Evolutionary conservation across 2,329 filamentous ascomycete genomes (phyloP), one percentile per base, ranked within the genome.

Genomic region (Trichophyton verrucosum): DNA sequence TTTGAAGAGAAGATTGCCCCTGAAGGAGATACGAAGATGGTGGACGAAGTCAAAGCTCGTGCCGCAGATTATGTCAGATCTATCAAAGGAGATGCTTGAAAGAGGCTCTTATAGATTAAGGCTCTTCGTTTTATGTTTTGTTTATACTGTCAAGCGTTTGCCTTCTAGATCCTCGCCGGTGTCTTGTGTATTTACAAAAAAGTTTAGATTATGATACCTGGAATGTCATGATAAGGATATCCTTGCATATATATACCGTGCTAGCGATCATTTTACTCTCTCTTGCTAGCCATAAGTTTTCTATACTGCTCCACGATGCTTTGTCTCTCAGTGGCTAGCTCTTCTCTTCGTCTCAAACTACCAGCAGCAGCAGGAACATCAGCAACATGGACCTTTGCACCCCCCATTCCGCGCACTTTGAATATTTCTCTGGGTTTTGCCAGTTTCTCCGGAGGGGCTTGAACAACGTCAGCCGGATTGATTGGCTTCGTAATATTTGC

Each of bases 231-330:
- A 57, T 40, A 57, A 13, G 55, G 38, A 38, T 40, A 56, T 56
- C 24, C 27, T 36, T 49, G 51, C 2, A 57, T 13, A 17, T 42
- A 13, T 11, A 42, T 24, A 20, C 11, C 3, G 17, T 8, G 3
- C 15, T 56, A 4, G 30, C 55, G 1, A 40, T 46, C 27, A 38
- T 55, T 61, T 63, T 55, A 60, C 30, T 67, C 66, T 61, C 79
- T 75, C 68, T 74, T 81, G 63, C 77, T 77, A 42, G 79, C 79
- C 84, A 90, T 89, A 76, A 89, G 77, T 65, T 81, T 81, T 63
- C 88, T 78, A 71, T 92, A 92, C 49, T 82, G 80, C 65, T 88
- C 86, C 61, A 92, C 84, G n/a, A 91, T 84, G 60, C 81, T 83
- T 70, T 80, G 80, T 65, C 88, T 79, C 66, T 86, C 83, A 57